Base-by-base conservation (phyloP, 2,329 filamentous ascomycete species). In the Fusarium sterilihyphosum region DNA sequence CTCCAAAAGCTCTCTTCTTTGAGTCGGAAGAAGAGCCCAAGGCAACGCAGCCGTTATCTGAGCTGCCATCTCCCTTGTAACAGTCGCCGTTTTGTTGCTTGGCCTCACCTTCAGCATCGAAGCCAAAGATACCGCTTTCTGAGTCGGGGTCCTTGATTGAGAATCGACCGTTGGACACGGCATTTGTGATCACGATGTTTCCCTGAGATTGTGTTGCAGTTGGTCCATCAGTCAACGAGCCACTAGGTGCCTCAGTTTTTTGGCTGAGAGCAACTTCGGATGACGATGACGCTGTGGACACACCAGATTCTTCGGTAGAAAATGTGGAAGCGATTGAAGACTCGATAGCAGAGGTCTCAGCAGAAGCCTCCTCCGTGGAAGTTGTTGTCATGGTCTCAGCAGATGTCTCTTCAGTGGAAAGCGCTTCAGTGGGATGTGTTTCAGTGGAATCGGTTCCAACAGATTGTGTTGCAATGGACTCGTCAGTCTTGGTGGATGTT, bases 101-200 rank as follows among this genome's bases (percentile, higher is more conserved):
- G 9, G 24, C 56, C 6, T 38, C 26, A 2, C 66, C 66, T 18
- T 69, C 31, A 4, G 37, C 14, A 5, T 61, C 31, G 6, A 54
- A 69, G 12, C 38, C 63, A 12, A 43, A 33, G 6, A 69, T 26
- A 10, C 61, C 61, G 8, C 20, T 33, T 5, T n/a, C 29, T 11
- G 62, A 49, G 24, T 67, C 22, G 0, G 54, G 24, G 20, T 63
- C 52, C 13, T 11, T 13, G 17, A 47, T 56, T 3, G 54, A n/a
- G 11, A 69, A 69, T 11, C 47, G 41, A 9, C 66, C 63, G 20
- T 67, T 67, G 8, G 4, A 11, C 11, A 47, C 8, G 5, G 10
- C 29, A 10, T 61, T 67, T 9, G 63, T 69, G 47, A 67, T 47
- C 2, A 50, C 22, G 4, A 53, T 22, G 8, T 6, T 9, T 6